A percentile compares a stretch with the other conserved stretches of the same genome.
phyloP scores from a whole-genome alignment of 371 early-diverging fungal species.

The Actinomucor elegans region DNA sequence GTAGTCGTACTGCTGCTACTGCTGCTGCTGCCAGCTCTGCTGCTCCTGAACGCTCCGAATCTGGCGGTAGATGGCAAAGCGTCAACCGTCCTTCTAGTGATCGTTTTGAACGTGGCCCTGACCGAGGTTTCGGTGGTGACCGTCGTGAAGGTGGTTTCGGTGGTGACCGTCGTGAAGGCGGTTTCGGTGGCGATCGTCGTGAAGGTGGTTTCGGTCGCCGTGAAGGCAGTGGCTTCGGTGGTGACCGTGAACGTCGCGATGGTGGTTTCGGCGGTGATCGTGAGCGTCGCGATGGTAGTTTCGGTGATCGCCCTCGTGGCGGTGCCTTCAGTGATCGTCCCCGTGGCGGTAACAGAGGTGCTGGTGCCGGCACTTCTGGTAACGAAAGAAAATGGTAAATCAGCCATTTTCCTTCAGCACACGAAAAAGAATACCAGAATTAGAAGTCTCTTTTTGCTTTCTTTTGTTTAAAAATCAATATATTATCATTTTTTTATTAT shows the following conservation, averaged over 20 bases:
- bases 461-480: background rate
- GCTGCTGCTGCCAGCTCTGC: constrained; percentile 5
- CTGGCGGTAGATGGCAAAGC: background rate
- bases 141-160: constrained; percentile 5
- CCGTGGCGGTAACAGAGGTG: constrained; percentile 7
- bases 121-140: background rate
- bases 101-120: constrained; percentile 1
- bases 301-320: background rate
- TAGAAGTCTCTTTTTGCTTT: background rate
- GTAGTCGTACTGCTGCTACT: constrained; percentile 4
- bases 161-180: background rate
- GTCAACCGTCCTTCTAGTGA: background rate
- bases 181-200: background rate
- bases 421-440: background rate
- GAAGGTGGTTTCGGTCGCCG: background rate
- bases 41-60: background rate
- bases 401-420: too few species aligned
- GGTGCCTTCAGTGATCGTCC: background rate
- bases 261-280: background rate
- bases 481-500: background rate
- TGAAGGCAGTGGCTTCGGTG: background rate
- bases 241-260: background rate
- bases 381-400: constrained; percentile 16
- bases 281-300: background rate
- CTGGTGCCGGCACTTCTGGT: constrained; percentile 7